Evolutionary conservation across 164 flowering plant genomes (phyloP).

Genomic region (Vitis amurensis): DNA sequence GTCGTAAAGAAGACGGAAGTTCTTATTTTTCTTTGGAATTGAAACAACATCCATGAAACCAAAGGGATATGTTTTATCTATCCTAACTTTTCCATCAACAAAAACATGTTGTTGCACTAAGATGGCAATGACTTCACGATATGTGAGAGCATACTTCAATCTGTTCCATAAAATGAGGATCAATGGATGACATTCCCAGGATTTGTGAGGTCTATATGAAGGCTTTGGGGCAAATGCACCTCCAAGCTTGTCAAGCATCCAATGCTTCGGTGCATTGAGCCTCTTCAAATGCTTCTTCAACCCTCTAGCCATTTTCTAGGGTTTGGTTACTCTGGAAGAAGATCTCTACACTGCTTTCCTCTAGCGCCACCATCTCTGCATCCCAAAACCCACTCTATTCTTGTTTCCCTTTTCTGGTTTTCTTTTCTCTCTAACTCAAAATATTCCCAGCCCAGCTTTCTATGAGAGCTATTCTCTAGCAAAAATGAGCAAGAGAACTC

Average conservation of each 20-base stretch:
- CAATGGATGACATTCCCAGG: slow-evolving; percentile 32
- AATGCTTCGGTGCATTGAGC: slow-evolving; percentile 43
- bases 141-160: slow-evolving; percentile 33
- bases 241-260: slow-evolving; percentile 43
- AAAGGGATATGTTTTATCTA: slow-evolving; percentile 31
- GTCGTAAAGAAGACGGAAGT: slow-evolving; percentile 84
- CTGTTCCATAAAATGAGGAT: slow-evolving; percentile 27
- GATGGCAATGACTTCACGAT: slow-evolving; percentile 29
- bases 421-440: too few relatives aligned
- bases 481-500: too few relatives aligned
- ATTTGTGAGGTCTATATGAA: slow-evolving; percentile 34
- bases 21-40: slow-evolving; percentile 77
- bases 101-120: slow-evolving; percentile 33
- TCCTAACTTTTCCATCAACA: slow-evolving; percentile 38
- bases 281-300: slow-evolving; percentile 47
- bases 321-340: too few relatives aligned
- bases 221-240: slow-evolving; percentile 44
- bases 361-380: too few relatives aligned
- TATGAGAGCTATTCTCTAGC: too few relatives aligned
- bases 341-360: too few relatives aligned
- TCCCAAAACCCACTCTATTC: too few relatives aligned
- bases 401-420: too few relatives aligned
- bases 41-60: slow-evolving; percentile 66
- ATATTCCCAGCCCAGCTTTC: too few relatives aligned
- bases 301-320: slow-evolving; percentile 23